These are phyloP conservation scores for Umbilicaria muhlenbergii DNA, from an alignment of 495 filamentous ascomycete species.

Conservation along the genomic window DNA sequence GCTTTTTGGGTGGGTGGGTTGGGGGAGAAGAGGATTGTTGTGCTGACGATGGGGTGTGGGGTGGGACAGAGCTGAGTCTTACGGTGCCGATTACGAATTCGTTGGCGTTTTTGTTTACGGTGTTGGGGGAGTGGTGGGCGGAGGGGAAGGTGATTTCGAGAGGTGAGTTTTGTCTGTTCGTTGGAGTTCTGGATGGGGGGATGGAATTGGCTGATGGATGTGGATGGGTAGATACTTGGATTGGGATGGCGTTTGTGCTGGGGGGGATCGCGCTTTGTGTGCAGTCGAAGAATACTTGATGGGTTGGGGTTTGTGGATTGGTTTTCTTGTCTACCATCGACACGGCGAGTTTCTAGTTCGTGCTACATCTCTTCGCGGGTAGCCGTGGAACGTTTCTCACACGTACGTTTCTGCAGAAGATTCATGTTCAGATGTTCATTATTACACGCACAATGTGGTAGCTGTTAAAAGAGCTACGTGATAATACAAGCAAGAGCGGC, in stretches of 20 bases:
- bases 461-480: too few relatives aligned
- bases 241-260: slow-evolving; percentile 70
- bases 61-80: slow-evolving; percentile 60
- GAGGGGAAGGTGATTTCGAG: slow-evolving; percentile 75
- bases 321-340: too few relatives aligned
- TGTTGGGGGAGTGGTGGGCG: slow-evolving; percentile 88
- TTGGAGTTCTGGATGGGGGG: neutral
- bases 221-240: slow-evolving; percentile 54
- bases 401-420: too few relatives aligned
- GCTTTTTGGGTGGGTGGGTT: too few relatives aligned
- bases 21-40: neutral
- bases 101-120: slow-evolving; percentile 86
- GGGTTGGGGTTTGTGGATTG: neutral
- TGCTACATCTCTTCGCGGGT: too few relatives aligned
- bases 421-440: too few relatives aligned
- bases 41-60: neutral
- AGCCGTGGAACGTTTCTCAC: too few relatives aligned
- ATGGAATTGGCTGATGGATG: slow-evolving; percentile 1
- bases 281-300: slow-evolving; percentile 30
- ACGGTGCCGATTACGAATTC: slow-evolving; percentile 94
- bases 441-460: too few relatives aligned
- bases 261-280: slow-evolving; percentile 82
- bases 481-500: too few relatives aligned
- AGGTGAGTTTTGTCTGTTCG: slow-evolving; percentile 30
- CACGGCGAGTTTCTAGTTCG: too few relatives aligned